Evolutionary conservation across 2,329 filamentous ascomycete species (phyloP).

Genomic region (Aspergillus sclerotialis): DNA sequence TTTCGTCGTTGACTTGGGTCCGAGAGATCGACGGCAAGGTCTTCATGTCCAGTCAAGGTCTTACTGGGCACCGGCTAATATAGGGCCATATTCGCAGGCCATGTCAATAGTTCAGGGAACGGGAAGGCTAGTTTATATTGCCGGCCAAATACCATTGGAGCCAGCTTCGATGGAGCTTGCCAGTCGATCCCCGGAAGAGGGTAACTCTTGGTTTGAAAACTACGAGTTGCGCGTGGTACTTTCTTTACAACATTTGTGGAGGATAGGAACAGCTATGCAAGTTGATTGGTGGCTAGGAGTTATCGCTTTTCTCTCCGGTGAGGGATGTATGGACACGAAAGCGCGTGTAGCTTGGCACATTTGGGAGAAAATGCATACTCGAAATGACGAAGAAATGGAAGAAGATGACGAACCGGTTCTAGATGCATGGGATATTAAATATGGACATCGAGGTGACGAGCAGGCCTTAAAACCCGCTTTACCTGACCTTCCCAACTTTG

Average conservation of each 20-base stretch:
- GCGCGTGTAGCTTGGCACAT: constrained; percentile 33
- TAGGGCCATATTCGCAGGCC: constrained; percentile 93
- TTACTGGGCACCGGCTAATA: constrained; percentile 98
- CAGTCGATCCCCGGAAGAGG: constrained; percentile 13
- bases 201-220: constrained; percentile 21
- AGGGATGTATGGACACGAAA: constrained; percentile 23
- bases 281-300: constrained; percentile 69
- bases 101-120: constrained; percentile 40
- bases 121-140: constrained; percentile 55
- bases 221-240: constrained; percentile 59
- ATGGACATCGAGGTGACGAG: constrained; percentile 46
- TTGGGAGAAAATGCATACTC: constrained; percentile 39
- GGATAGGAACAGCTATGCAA: constrained; percentile 65
- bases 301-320: constrained; percentile 63
- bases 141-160: constrained; percentile 85
- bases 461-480: constrained; percentile 19
- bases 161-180: constrained; percentile 65
- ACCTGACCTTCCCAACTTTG: constrained; percentile 19
- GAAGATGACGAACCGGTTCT: constrained; percentile 44
- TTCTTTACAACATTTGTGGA: constrained; percentile 81
- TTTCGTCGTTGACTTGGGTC: constrained; percentile 37
- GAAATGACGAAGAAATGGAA: constrained; percentile 27
- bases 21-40: constrained; percentile 35
- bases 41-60: constrained; percentile 89
- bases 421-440: constrained; percentile 48